These are phyloP conservation scores for Annulohypoxylon stygium DNA, from an alignment of 495 filamentous ascomycete genomes.

Conservation along the genomic window DNA sequence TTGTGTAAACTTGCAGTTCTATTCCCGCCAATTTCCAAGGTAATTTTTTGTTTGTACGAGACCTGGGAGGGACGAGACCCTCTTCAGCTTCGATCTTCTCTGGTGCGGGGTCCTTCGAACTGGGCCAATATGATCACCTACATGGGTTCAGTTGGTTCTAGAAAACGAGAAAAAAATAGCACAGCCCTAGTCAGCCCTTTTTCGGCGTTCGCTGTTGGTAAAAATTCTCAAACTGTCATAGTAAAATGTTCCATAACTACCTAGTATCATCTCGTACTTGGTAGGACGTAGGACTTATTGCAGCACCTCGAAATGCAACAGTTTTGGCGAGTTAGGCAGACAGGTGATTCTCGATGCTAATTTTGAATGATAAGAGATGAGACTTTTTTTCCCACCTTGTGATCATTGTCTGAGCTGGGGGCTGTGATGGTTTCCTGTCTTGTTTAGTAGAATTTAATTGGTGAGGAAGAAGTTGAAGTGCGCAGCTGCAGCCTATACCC, in stretches of 20 bases:
- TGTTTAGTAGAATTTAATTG: conserved; percentile 36
- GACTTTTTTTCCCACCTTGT: conserved; percentile 45
- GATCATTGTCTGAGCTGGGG: conserved; percentile 39
- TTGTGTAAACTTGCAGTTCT: conserved; percentile 21
- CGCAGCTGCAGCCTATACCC: conserved; percentile 38
- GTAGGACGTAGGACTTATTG: conserved; percentile 14
- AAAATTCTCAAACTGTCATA: background rate
- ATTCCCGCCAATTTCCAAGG: conserved; percentile 19
- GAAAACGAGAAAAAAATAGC: conserved; percentile 1
- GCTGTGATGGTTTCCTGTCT: conserved; percentile 41
- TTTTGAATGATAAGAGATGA: conserved; percentile 38
- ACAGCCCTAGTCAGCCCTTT: conserved; percentile 20
- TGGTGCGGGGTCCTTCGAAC: conserved; percentile 44
- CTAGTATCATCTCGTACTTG: no score
- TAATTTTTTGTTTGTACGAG: conserved; percentile 3
- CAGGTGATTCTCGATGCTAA: conserved; percentile 34
- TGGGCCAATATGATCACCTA: conserved; percentile 15
- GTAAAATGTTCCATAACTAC: background rate
- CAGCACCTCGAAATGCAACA: background rate
- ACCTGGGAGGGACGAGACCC: conserved; percentile 12
- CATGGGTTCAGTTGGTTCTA: conserved; percentile 7
- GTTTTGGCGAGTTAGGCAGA: conserved; percentile 15
- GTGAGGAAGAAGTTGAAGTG: conserved; percentile 26
- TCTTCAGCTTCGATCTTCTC: conserved; percentile 28
- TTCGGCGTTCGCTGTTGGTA: background rate